Conservation (phyloP, 768 basidiomycete genomes). For the Gymnopilus junonius region DNA sequence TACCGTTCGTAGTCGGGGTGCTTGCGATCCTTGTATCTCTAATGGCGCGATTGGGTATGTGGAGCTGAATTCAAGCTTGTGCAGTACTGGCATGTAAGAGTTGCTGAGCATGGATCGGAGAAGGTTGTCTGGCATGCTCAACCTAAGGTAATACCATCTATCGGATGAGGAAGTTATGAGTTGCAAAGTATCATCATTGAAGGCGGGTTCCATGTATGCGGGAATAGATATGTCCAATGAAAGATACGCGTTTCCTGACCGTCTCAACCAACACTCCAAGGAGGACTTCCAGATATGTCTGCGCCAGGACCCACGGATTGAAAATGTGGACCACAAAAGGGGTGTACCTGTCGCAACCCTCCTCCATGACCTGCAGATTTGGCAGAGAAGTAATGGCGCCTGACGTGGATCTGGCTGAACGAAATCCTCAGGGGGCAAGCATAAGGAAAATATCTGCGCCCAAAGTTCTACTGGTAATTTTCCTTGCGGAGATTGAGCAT, state of each 20-base stretch:
- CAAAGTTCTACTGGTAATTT: slow-evolving; percentile 26
- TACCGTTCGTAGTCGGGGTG: slow-evolving; percentile 21
- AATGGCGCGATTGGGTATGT: slow-evolving; percentile 20
- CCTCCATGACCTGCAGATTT: slow-evolving; percentile 27
- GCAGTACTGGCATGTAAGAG: slow-evolving; percentile 20
- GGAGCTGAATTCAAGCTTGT: slow-evolving; percentile 24
- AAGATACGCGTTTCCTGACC: slow-evolving; percentile 21
- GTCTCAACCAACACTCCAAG: slow-evolving; percentile 23
- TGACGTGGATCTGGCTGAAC: slow-evolving; percentile 18
- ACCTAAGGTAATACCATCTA: slow-evolving; percentile 25
- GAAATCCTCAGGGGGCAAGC: slow-evolving; percentile 23
- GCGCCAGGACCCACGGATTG: slow-evolving; percentile 20
- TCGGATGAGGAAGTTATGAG: slow-evolving; percentile 20
- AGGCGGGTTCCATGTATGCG: slow-evolving; percentile 12
- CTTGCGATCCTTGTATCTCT: slow-evolving; percentile 10
- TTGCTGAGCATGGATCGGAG: slow-evolving; percentile 17
- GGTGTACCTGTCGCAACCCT: slow-evolving; percentile 24
- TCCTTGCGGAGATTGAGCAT: not conserved
- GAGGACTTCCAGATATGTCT: slow-evolving; percentile 18
- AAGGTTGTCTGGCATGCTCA: slow-evolving; percentile 21
- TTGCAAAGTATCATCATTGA: slow-evolving; percentile 12
- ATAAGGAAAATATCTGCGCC: slow-evolving; percentile 27
- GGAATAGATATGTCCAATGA: slow-evolving; percentile 23
- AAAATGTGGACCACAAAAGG: slow-evolving; percentile 25
- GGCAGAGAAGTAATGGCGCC: slow-evolving; percentile 27